Evolutionary conservation across 768 basidiomycete genomes (phyloP), one percentile per base, ranked within the genome.

Genomic region (Cystofilobasidium macerans): DNA sequence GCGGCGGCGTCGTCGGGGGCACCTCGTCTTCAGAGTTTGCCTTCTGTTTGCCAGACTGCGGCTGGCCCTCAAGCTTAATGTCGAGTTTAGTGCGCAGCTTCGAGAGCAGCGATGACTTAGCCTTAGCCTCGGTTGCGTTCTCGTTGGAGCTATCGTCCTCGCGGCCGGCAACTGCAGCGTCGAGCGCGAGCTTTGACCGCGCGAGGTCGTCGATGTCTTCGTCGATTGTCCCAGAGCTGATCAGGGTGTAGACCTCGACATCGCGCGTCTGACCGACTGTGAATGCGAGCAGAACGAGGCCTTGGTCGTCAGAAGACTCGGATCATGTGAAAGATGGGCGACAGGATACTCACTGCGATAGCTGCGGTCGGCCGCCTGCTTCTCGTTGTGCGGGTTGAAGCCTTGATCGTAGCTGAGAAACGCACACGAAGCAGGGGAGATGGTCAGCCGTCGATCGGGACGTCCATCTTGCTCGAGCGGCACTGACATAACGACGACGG

Each of bases 311-410:
- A 51, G 48, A 7, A 43, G 9, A 9, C 48, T n/a, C 9, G 14
- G 24, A 51, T 3, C 12, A 6, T 16, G 14, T 5, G 14, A 54
- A 30, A 54, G 28, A 2, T 12, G 28, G n/a, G 8, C 6, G 51
- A 18, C 48, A 16, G 48, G 45, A 4, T 26, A 54, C 51, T 3
- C 3, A 54, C 51, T 54, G 26, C 95, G 87, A 76, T 97, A 98
- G 30, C 92, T 92, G 38, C 95, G 85, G 76, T 99, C 95, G 67
- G 94, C 91, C 0, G 95, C 95, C 78, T 99, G 95, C 68, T 87
- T 84, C 77, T 98, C 95, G 75, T 99, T 99, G 77, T 79, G 78
- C n/a, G 77, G 76, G 75, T 98, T 98, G 78, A 97, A 99, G 75
- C 98, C 94, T 73, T 94, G 92, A 74, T 99, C 94, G 73, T 92